Evolutionary conservation across 106 monocot species (phyloP), one percentile per base, ranked within the genome.

Genomic region (Dioscorea dumetorum): DNA sequence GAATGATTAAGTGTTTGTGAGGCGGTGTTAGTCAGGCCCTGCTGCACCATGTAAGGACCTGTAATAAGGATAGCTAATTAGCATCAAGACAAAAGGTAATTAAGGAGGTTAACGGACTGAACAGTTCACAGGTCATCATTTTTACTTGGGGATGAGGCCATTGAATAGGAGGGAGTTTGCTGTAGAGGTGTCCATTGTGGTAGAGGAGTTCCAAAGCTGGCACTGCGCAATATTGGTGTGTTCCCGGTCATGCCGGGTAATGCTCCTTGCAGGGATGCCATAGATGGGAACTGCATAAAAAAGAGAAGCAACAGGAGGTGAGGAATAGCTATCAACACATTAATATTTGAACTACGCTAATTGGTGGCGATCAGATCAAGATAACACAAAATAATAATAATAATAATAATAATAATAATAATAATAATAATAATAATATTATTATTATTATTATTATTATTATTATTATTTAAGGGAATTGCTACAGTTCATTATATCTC

Each of bases 41-140:
- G 94, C 66, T 84, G 80, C 76, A 75, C 58, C 84, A 79, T 69
- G 82, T 79, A 90, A 51, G 70, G 74, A 72, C 77, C 79, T 81
- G 81, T 28, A 23, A 35, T 58, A 67, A 32, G 17, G 49, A 49
- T 7, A 4, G 35, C n/a, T 23, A 49, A 49, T 24, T 16, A 73
- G 7, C 12, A 69, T 11, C 53, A 22, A 49, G 7, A 41, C 50
- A 24, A 57, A 10, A 0, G 24, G 61, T 48, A 66, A 28, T 2
- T 71, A 61, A 28, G 33, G 10, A 41, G 6, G 41, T 41, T 41
- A 41, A 41, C 2, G 5, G 41, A 41, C 12, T 14, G 6, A 74
- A 14, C 32, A 48, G 0, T 17, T 48, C 22, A 14, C 16, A 28
- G 21, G 28, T 8, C 17, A 64, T 53, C 1, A 28, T 28, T 28